A percentile compares a stretch with the other conserved stretches of the same genome.
phyloP scores from a whole-genome alignment of 2,329 filamentous ascomycete species.

The Pyricularia grisea region DNA sequence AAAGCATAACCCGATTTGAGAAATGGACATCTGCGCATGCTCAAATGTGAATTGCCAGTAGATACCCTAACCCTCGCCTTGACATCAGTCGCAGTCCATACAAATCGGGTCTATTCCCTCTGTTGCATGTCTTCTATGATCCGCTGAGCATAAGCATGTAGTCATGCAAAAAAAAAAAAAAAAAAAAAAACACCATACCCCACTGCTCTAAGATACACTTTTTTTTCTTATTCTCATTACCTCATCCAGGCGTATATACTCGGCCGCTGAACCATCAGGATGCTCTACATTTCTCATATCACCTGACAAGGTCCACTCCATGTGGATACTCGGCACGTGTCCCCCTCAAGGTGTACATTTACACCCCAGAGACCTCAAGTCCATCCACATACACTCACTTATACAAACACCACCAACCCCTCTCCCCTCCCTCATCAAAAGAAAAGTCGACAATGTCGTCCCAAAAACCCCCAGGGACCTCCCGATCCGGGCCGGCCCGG shows the following conservation, averaged over 20 bases:
- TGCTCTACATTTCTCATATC: neutral
- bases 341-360: neutral
- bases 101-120: neutral
- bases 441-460: neutral
- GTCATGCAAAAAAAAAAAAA: neutral
- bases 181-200: neutral
- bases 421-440: neutral
- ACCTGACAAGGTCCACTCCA: neutral
- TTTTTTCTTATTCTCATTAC: neutral
- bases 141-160: neutral
- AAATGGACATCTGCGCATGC: no score
- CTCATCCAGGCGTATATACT: neutral
- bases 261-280: neutral
- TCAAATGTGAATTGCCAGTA: no score
- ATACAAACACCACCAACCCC: neutral
- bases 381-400: neutral
- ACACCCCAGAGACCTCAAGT: neutral
- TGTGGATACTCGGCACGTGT: neutral
- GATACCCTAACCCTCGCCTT: no score
- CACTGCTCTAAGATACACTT: neutral
- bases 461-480: neutral
- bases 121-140: neutral
- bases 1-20: no score
- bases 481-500: constrained; percentile 5
- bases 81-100: neutral